phyloP scores from a whole-genome alignment of 2,329 filamentous ascomycete species.

The Paecilomyces niveus region DNA sequence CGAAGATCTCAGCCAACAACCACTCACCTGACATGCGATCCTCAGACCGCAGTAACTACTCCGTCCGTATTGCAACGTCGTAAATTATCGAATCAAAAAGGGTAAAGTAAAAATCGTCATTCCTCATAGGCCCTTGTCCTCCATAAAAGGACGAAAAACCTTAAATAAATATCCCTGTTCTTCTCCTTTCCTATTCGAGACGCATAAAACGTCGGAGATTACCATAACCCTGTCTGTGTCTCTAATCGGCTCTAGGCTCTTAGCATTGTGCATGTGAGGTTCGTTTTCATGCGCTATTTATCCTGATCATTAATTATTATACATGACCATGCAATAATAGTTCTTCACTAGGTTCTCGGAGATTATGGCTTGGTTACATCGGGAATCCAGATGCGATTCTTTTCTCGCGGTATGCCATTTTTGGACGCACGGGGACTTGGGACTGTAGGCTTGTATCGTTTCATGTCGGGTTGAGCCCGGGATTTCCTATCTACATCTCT shows the following conservation, averaged over 20 bases:
- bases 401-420: not conserved
- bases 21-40: not conserved
- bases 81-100: not conserved
- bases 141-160: not conserved
- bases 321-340: not conserved
- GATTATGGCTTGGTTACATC: not conserved
- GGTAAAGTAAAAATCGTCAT: not conserved
- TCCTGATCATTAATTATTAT: not conserved
- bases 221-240: not conserved
- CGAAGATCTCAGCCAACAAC: not conserved
- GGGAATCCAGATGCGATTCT: not conserved
- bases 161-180: not conserved
- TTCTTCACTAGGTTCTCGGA: not conserved
- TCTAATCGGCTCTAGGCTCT: not conserved
- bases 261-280: not conserved
- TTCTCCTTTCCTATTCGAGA: not conserved
- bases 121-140: not conserved
- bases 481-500: not conserved
- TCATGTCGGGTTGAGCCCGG: not conserved
- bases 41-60: not conserved
- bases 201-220: not conserved
- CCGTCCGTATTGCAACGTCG: not conserved
- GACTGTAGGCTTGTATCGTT: not conserved
- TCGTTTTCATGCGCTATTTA: not conserved
- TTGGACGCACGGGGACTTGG: not conserved